These are phyloP conservation scores for Syzygium grande DNA, from an alignment of 345 rosid species.

Conservation along the genomic window DNA sequence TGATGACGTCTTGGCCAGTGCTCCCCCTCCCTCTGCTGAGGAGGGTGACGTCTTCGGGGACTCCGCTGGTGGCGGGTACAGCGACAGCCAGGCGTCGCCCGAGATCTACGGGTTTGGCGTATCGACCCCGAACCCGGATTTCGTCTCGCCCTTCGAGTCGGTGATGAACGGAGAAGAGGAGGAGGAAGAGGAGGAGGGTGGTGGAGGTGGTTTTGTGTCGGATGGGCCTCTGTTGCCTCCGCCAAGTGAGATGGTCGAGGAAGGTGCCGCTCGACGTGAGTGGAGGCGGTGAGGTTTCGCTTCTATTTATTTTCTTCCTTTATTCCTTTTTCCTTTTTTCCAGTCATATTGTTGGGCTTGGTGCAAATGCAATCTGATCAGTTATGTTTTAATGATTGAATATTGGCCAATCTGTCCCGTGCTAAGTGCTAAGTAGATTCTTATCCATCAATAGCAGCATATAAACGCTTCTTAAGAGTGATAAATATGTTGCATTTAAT, in stretches of 20 bases:
- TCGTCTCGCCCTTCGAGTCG: conserved; percentile 30
- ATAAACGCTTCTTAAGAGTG: not conserved
- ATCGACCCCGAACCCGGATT: conserved; percentile 29
- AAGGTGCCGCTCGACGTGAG: conserved; percentile 56
- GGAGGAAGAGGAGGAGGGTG: conserved; percentile 8
- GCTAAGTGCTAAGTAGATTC: not conserved
- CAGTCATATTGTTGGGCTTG: not conserved
- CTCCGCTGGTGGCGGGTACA: conserved; percentile 8
- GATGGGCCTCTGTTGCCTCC: conserved; percentile 52
- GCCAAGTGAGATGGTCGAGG: conserved; percentile 63
- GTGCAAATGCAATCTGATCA: not conserved
- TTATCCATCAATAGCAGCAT: not conserved
- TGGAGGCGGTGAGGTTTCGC: conserved; percentile 63
- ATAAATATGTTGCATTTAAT: not conserved
- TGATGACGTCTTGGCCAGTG: conserved; percentile 13
- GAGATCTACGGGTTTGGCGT: conserved; percentile 36
- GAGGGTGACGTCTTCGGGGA: not conserved
- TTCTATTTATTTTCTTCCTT: not conserved
- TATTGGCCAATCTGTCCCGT: not conserved
- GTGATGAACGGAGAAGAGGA: conserved; percentile 1
- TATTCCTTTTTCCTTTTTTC: not conserved
- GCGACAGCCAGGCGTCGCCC: conserved; percentile 23
- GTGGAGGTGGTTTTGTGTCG: conserved; percentile 22
- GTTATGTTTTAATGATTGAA: not conserved
- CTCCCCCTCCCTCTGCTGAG: conserved; percentile 6